Evolutionary conservation across 1,139 yeast species (phyloP), one percentile per base, ranked within the genome.

Genomic region (Geotrichum candidum): DNA sequence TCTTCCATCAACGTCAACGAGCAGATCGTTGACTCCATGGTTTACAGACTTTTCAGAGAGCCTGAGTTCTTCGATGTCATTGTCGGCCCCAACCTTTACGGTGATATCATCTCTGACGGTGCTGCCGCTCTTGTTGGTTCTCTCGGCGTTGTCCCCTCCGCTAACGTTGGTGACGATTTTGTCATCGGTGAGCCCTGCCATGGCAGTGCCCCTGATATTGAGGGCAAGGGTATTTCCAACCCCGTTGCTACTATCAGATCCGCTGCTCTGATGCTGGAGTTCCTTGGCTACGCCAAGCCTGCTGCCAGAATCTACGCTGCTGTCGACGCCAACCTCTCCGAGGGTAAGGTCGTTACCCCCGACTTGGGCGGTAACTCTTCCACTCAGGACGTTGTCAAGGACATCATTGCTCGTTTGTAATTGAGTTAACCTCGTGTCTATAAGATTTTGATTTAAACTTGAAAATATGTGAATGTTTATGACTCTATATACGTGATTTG

Each of bases 161-260:
- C 98, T 67, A 94, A 94, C 73, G 99, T 94, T 63, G 99, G 99
- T 72, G 97, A 91, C 73, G 79, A 82, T 74, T 94, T 94, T 73
- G 97, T 96, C 67, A 91, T 94, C 74, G 99, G 99, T 75, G 99
- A 94, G 78, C 99, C 99, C 72, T 92, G 98, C 76, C 99, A 94
- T 78, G 99, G 99, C 65, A 89, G 96, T 64, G 99, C 99, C 62
- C 99, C 99, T 61, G 99, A 94, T 76, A 94, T 94, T 68, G 97
- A 91, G 75, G 99, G 99, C 70, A 85, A 84, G 68, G 73, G 95
- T 88, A 92, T 94, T 73, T 85, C 98, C 64, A 94, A 94, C 83
- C 99, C 99, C 68, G 86, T 94, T 73, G 99, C 99, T 62, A 94
- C 98, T 57, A 92, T 94, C 74, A 87, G 99, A 80, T 94, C 98